phyloP scores from a whole-genome alignment of 192 early-diverging fungal species.

The Dissophora ornata region DNA sequence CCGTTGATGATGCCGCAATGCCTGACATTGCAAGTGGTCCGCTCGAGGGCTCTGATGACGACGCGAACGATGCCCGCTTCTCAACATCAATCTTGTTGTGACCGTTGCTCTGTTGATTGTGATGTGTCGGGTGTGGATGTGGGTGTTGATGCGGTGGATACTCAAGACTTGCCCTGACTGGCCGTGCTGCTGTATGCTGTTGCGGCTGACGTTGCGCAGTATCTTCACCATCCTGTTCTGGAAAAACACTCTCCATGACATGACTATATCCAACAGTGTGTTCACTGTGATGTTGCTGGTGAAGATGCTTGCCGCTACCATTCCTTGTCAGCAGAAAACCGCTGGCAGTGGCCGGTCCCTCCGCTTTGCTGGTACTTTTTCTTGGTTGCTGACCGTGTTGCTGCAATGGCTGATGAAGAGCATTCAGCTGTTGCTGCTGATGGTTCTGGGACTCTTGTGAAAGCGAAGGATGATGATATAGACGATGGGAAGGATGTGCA shows the following conservation, averaged over 20 bases:
- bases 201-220: not conserved
- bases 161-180: conserved; percentile 12
- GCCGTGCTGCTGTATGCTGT: not conserved
- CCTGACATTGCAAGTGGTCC: not conserved
- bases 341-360: conserved; percentile 11
- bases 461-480: conserved; percentile 13
- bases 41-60: not conserved
- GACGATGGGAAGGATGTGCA: not conserved
- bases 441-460: conserved; percentile 31
- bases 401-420: conserved; percentile 19
- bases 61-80: not conserved
- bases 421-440: conserved; percentile 28
- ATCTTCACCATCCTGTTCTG: not conserved
- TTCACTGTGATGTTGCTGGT: conserved; percentile 16
- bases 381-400: conserved; percentile 2
- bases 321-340: conserved; percentile 25
- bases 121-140: not conserved
- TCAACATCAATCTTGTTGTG: conserved; percentile 38
- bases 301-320: conserved; percentile 7
- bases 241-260: not conserved
- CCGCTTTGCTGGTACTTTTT: conserved; percentile 2
- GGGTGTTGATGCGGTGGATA: conserved; percentile 5
- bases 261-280: conserved; percentile 4
- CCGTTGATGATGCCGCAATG: not conserved
- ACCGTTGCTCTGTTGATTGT: conserved; percentile 22